Evolutionary conservation across 1,139 yeast genomes (phyloP).

Genomic region (Pichia sp.): DNA sequence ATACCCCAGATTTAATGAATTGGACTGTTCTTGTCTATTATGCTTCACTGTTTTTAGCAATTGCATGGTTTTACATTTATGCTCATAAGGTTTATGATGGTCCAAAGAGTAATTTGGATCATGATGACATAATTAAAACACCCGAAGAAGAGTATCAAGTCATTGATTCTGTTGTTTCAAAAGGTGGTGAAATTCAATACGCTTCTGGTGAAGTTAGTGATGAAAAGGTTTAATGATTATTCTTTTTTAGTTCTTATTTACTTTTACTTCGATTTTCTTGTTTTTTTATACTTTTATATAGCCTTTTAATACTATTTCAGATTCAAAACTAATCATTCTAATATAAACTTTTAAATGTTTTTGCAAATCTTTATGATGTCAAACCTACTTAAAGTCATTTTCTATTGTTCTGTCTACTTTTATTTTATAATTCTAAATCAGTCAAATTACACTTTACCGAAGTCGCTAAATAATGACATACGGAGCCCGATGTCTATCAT

Average conservation of each 20-base stretch:
- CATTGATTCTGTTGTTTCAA: slow-evolving; percentile 17
- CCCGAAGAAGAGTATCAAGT: slow-evolving; percentile 14
- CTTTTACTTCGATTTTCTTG: not conserved
- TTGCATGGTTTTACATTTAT: slow-evolving; percentile 47
- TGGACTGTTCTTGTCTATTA: slow-evolving; percentile 67
- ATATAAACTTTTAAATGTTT: too few relatives aligned
- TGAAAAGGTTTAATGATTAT: slow-evolving; percentile 2
- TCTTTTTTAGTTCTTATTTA: not conserved
- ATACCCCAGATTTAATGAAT: slow-evolving; percentile 50
- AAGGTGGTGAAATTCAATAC: slow-evolving; percentile 15
- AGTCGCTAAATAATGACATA: too few relatives aligned
- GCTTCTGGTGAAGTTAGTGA: slow-evolving; percentile 4
- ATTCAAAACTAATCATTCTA: too few relatives aligned
- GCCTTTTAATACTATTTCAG: not conserved
- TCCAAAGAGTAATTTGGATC: slow-evolving; percentile 55
- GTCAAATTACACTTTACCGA: too few relatives aligned
- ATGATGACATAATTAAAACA: slow-evolving; percentile 9
- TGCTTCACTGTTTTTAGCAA: slow-evolving; percentile 52
- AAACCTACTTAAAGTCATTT: too few relatives aligned
- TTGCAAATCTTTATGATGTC: too few relatives aligned
- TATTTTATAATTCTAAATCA: too few relatives aligned
- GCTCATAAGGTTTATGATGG: slow-evolving; percentile 65
- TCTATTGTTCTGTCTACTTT: too few relatives aligned
- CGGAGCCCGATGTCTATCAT: too few relatives aligned
- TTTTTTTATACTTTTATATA: not conserved